Evolutionary conservation across 2,329 filamentous ascomycete species (phyloP), one percentile per base, ranked within the genome.

Genomic region (Penicillium sclerotiorum): DNA sequence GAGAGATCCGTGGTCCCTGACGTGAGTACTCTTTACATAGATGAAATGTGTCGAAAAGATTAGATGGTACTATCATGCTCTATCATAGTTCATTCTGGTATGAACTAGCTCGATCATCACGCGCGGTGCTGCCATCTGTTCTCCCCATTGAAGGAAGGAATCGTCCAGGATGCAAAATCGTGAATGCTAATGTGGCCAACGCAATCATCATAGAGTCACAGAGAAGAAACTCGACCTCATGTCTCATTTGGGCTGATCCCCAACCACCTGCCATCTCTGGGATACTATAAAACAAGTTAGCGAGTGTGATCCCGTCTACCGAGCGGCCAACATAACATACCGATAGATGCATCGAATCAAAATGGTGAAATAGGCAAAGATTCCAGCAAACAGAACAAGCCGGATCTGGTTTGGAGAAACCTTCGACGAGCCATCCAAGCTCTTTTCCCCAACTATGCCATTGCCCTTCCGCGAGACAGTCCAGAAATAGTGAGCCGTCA

Each of bases 211-310:
- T 76, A 8, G 9, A 12, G 2, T 39, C 59, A 18, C 33, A 17
- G 7, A n/a, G 15, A 13, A 78, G 61, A 48, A 79, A 79, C 48
- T 77, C 75, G 5, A 65, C 63, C 59, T 79, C 74, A 28, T 73
- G 73, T 45, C 70, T 69, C 76, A 78, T 78, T 35, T 77, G 54
- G 0, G 67, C 62, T 39, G 72, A 74, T 18, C 75, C 75, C 76
- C 76, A 79, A 4, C 76, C 76, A 20, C 75, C 75, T 4, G 75
- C 72, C 76, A 78, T 78, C 57, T 78, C 76, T 4, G 76, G 76
- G 6, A 78, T 65, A 64, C 75, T 77, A 50, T 43, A 38, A 36
- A 40, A 2, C 37, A 32, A 8, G 38, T 53, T 36, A 53, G 54
- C 51, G 20, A 48, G 18, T 1, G 4, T 8, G 3, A 13, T 20